Evolutionary conservation across 1,284 basidiomycete species (phyloP), one percentile per base, ranked within the genome.

Genomic region (Rhodotorula sp.): DNA sequence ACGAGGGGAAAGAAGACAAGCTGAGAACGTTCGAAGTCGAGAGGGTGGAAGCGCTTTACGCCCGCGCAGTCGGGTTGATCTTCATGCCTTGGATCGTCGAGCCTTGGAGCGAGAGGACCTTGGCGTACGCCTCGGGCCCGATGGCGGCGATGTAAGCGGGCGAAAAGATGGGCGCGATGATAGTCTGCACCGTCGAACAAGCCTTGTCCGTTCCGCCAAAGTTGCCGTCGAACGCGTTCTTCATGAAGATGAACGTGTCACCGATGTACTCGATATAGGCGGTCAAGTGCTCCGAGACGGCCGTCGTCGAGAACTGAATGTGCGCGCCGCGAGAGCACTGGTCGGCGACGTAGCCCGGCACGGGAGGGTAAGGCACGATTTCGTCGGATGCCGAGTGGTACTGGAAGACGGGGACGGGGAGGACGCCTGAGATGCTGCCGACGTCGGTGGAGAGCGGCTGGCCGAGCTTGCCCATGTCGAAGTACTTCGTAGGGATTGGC

Each of bases 281-380:
- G n/a, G 34, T n/a, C 10, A 36, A n/a, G 47, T 64, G 62, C 4
- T 32, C 32, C 1, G n/a, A 19, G 8, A 34, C 46, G 32, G 55
- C 15, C 9, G 34, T 30, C 13, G 54, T 57, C 22, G 34, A 30
- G 27, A 64, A 47, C 8, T 36, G 47, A n/a, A 64, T 27, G n/a
- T 49, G 27, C 15, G 62, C 62, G 47, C 62, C 62, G 34, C 54
- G 32, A 7, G 47, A 15, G 48, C 62, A 64, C 29, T 64, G 62
- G 27, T 22, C 30, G 13, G 27, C 44, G 30, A 36, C 30, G 34
- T 63, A 63, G 9, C 30, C 27, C n/a, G 39, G 53, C 22, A 63
- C 44, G 24, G 62, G 62, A 6, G 30, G 53, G 24, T 63, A 63
- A 22, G 62, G 17, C 15, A 56, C 62, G 24, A n/a, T 44, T 9